Evolutionary conservation across 306 rosid genomes (phyloP).

Genomic region (Glycine soja): DNA sequence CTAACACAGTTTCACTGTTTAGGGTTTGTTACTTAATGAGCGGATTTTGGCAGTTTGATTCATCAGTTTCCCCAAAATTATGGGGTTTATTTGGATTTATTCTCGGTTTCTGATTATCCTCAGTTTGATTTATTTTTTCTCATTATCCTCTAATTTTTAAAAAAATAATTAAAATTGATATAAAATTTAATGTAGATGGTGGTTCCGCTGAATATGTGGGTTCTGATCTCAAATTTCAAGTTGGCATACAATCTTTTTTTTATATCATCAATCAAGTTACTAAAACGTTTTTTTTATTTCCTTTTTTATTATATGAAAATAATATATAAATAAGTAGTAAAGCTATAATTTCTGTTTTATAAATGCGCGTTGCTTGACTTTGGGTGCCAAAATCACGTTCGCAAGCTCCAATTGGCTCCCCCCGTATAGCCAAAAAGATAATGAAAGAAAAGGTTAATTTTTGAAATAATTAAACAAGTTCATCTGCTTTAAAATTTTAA

Average conservation of each 20-base stretch:
- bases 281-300: neutral
- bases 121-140: neutral
- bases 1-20: too few species aligned
- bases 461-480: neutral
- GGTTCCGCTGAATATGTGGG: slow-evolving; percentile 99
- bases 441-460: slow-evolving; percentile 7
- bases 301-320: neutral
- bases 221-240: slow-evolving; percentile 94
- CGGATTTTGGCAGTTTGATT: slow-evolving; percentile 10
- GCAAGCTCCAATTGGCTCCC: slow-evolving; percentile 37
- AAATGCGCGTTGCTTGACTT: slow-evolving; percentile 25
- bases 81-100: neutral
- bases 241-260: slow-evolving; percentile 75
- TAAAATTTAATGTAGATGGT: slow-evolving; percentile 65
- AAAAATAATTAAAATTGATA: too few species aligned
- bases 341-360: neutral
- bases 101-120: neutral
- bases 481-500: neutral
- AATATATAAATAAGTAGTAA: neutral
- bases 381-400: slow-evolving; percentile 37
- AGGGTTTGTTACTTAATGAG: slow-evolving; percentile 20
- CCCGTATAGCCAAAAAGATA: slow-evolving; percentile 1
- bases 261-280: neutral
- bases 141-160: neutral
- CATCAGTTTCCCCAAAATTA: neutral